Evolutionary conservation across 345 rosid genomes (phyloP).

Genomic region (Excoecaria agallocha): DNA sequence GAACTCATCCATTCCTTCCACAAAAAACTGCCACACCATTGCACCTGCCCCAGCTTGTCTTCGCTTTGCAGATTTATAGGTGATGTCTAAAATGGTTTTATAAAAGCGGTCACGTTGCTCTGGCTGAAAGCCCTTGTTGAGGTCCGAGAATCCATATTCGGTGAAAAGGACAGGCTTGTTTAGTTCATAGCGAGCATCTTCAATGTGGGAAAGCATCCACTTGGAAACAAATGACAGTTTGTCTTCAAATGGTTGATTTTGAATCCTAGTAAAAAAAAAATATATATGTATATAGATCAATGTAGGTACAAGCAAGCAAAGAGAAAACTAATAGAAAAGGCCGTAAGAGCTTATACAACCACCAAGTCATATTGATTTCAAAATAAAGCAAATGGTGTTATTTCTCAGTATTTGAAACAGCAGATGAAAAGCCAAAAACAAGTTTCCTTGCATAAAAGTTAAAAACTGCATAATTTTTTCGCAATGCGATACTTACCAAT

Average conservation of each 20-base stretch:
- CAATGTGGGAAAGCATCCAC: slow-evolving; percentile 88
- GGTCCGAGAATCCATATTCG: slow-evolving; percentile 74
- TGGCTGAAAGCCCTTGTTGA: slow-evolving; percentile 63
- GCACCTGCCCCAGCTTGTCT: slow-evolving; percentile 82
- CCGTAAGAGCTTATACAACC: no score
- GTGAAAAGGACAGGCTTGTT: slow-evolving; percentile 83
- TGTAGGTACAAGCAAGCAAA: neutral
- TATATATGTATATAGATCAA: neutral
- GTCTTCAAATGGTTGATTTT: slow-evolving; percentile 58
- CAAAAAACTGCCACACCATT: slow-evolving; percentile 72
- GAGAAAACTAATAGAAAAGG: no score
- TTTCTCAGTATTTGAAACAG: neutral
- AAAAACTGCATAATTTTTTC: no score
- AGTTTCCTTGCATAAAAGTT: no score
- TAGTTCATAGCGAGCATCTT: slow-evolving; percentile 76
- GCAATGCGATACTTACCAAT: slow-evolving; percentile 52
- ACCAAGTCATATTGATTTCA: no score
- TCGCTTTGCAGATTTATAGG: slow-evolving; percentile 66
- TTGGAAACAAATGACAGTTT: slow-evolving; percentile 57
- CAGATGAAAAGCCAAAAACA: neutral
- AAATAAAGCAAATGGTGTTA: neutral
- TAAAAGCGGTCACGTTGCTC: slow-evolving; percentile 59
- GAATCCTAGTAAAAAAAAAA: slow-evolving; percentile 55
- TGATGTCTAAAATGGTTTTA: slow-evolving; percentile 49
- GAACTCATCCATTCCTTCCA: slow-evolving; percentile 80